phyloP scores from a whole-genome alignment of 768 basidiomycete species.

The Artomyces pyxidatus region DNA sequence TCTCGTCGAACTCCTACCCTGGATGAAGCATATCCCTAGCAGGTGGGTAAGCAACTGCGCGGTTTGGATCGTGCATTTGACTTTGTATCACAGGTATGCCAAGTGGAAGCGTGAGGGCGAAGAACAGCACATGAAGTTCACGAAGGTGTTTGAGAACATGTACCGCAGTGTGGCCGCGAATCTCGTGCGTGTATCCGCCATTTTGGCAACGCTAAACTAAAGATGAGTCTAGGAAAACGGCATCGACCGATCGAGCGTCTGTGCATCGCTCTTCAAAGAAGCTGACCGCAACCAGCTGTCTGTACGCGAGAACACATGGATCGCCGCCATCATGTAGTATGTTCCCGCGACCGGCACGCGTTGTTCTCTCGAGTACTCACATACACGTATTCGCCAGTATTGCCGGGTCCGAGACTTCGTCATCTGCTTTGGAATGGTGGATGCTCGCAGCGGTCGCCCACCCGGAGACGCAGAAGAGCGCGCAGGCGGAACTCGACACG shows the following conservation, averaged over 20 bases:
- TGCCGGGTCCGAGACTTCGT: slow-evolving; percentile 2
- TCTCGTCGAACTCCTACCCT: slow-evolving; percentile 18
- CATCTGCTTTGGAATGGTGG: slow-evolving; percentile 4
- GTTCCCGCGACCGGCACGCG: not conserved
- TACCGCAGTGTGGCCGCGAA: no score
- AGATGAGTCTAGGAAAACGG: slow-evolving; percentile 5
- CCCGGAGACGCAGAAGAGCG: slow-evolving; percentile 10
- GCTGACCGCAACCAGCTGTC: not conserved
- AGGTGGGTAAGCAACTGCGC: not conserved
- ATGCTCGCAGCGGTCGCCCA: slow-evolving; percentile 11
- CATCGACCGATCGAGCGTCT: slow-evolving; percentile 2
- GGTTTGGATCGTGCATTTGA: no score
- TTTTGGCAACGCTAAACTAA: not conserved
- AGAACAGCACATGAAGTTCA: not conserved
- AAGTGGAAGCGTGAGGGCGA: slow-evolving; percentile 20
- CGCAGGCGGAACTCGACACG: slow-evolving; percentile 14
- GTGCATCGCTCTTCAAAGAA: slow-evolving; percentile 5
- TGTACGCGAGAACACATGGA: slow-evolving; percentile 10
- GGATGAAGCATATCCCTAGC: slow-evolving; percentile 12
- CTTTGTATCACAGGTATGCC: slow-evolving; percentile 8
- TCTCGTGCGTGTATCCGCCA: not conserved
- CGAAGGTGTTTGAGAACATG: slow-evolving; percentile 13
- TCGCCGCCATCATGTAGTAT: slow-evolving; percentile 10
- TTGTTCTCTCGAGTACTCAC: not conserved
- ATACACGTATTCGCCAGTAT: not conserved